Evolutionary conservation across 2,329 filamentous ascomycete species (phyloP).

Genomic region (Westerdykella sp.): DNA sequence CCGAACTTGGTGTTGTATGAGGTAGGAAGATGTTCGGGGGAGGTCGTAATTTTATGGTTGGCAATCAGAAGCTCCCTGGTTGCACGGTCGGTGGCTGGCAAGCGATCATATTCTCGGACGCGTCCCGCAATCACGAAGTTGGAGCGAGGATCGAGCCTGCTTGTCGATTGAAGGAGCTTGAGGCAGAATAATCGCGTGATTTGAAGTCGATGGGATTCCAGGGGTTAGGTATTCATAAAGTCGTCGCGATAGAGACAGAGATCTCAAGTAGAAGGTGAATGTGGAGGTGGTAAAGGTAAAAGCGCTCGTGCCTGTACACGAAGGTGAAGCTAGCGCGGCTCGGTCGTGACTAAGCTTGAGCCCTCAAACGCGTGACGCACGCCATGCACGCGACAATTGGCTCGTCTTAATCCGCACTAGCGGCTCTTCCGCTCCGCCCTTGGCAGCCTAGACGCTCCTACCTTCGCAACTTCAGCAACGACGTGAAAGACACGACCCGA

Average conservation of each 20-base stretch:
- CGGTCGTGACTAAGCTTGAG: too few relatives aligned
- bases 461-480: too few relatives aligned
- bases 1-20: constrained; percentile 11
- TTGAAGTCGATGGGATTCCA: too few relatives aligned
- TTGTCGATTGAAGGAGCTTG: neutral
- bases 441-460: too few relatives aligned
- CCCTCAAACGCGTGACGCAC: too few relatives aligned
- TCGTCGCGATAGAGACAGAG: too few relatives aligned
- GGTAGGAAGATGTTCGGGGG: constrained; percentile 12
- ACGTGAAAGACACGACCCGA: too few relatives aligned
- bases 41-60: constrained; percentile 13
- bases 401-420: too few relatives aligned
- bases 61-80: constrained; percentile 13
- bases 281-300: constrained; percentile 1
- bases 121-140: constrained; percentile 11
- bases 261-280: neutral
- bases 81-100: constrained; percentile 33
- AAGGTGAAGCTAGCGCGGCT: too few relatives aligned
- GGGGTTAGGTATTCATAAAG: too few relatives aligned
- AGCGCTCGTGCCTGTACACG: neutral
- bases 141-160: neutral
- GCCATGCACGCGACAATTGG: too few relatives aligned
- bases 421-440: too few relatives aligned
- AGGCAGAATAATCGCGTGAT: neutral
- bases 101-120: constrained; percentile 30